Conservation (phyloP, 2,329 filamentous ascomycete species). For the Nigrospora sphaerica region DNA sequence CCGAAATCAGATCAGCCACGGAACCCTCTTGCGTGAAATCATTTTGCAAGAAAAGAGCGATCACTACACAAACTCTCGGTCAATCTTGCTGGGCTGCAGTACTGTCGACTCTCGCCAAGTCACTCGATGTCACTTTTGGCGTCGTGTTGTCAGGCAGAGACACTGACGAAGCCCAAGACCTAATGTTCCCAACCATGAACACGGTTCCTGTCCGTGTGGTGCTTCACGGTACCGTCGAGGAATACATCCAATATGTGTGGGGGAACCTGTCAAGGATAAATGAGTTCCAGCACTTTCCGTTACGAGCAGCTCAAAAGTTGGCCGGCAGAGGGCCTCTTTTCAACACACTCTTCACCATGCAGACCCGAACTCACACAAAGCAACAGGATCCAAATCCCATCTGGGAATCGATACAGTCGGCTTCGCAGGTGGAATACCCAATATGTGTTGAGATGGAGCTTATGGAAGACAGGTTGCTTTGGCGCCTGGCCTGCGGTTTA, state of each 20-base stretch:
- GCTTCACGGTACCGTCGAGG: slow-evolving; percentile 57
- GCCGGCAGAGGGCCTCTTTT: slow-evolving; percentile 35
- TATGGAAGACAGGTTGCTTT: slow-evolving; percentile 46
- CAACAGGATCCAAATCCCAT: slow-evolving; percentile 22
- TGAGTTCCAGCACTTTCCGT: slow-evolving; percentile 70
- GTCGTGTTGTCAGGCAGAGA: slow-evolving; percentile 82
- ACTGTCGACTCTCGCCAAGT: slow-evolving; percentile 54
- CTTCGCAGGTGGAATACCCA: slow-evolving; percentile 70
- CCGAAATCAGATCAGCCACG: slow-evolving; percentile 37
- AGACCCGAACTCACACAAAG: slow-evolving; percentile 23
- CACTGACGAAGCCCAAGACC: slow-evolving; percentile 54
- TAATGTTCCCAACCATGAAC: slow-evolving; percentile 90
- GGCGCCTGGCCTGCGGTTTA: slow-evolving; percentile 66
- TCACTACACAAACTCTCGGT: slow-evolving; percentile 72
- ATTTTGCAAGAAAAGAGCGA: slow-evolving; percentile 58
- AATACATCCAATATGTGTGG: slow-evolving; percentile 69
- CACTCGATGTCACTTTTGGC: slow-evolving; percentile 74
- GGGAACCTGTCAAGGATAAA: slow-evolving; percentile 57
- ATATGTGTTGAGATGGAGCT: slow-evolving; percentile 76
- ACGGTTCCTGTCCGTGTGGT: slow-evolving; percentile 70
- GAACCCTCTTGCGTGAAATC: slow-evolving; percentile 31
- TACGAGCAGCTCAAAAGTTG: slow-evolving; percentile 59
- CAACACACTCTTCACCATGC: slow-evolving; percentile 50
- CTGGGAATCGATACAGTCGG: slow-evolving; percentile 56
- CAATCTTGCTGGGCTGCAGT: slow-evolving; percentile 71